These are phyloP conservation scores for Penicillium vulpinum DNA, from an alignment of 2,329 filamentous ascomycete genomes.

Conservation along the genomic window DNA sequence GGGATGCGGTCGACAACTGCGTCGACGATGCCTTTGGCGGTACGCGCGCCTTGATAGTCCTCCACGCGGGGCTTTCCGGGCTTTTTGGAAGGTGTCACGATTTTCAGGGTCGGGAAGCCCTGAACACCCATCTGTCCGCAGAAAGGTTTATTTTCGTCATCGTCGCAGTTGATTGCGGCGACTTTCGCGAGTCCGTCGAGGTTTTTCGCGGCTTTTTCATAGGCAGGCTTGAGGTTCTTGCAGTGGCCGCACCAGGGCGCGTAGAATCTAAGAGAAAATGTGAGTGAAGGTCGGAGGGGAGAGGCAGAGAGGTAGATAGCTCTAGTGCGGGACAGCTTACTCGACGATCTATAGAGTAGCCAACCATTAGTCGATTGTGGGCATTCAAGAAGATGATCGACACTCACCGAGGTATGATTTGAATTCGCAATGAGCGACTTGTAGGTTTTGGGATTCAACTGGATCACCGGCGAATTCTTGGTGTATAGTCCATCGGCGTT, in stretches of 20 bases:
- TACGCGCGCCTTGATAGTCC: constrained; percentile 83
- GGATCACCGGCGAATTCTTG: constrained; percentile 83
- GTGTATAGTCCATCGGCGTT: constrained; percentile 74
- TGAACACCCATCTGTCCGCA: constrained; percentile 84
- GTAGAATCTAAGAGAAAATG: constrained; percentile 69
- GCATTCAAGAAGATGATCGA: background rate
- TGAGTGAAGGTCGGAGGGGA: constrained; percentile 8
- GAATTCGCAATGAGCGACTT: constrained; percentile 80
- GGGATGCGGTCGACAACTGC: constrained; percentile 83
- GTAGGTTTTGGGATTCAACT: constrained; percentile 77
- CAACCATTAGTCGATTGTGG: background rate
- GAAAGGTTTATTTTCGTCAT: constrained; percentile 84
- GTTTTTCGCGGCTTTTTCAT: constrained; percentile 87
- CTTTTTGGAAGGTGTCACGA: constrained; percentile 82
- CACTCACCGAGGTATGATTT: constrained; percentile 84
- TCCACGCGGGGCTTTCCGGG: constrained; percentile 76
- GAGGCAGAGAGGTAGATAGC: background rate
- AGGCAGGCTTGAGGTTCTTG: constrained; percentile 90
- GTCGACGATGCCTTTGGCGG: constrained; percentile 83
- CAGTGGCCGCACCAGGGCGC: constrained; percentile 98
- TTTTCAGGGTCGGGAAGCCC: constrained; percentile 95
- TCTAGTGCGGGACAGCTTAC: constrained; percentile 40
- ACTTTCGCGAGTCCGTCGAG: constrained; percentile 93
- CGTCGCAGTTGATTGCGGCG: constrained; percentile 91
- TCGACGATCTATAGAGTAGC: constrained; percentile 50